phyloP scores from a whole-genome alignment of 2,329 filamentous ascomycete genomes.

The Akanthomyces muscarius region DNA sequence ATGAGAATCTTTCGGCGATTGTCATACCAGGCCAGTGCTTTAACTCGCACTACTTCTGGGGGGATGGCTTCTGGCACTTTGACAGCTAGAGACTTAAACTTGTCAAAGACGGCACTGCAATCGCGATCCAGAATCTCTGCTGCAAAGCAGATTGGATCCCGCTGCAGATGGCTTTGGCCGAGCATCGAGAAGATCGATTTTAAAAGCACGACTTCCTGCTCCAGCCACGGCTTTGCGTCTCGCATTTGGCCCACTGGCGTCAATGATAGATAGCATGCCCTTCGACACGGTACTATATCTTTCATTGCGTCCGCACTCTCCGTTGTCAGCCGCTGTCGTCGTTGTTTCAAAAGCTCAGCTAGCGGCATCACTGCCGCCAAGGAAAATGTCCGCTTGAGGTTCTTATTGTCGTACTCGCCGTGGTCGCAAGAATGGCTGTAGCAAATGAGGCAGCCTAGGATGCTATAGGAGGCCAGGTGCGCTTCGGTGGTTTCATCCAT shows the following conservation, averaged over 20 bases:
- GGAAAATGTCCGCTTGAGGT: constrained; percentile 51
- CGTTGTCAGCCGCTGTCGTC: background rate
- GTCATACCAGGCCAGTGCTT: constrained; percentile 52
- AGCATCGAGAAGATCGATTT: constrained; percentile 43
- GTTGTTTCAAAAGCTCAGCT: constrained; percentile 3
- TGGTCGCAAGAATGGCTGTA: constrained; percentile 59
- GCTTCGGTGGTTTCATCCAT: constrained; percentile 42
- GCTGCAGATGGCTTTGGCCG: constrained; percentile 37
- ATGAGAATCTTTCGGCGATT: constrained; percentile 51
- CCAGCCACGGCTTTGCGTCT: constrained; percentile 36
- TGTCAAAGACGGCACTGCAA: constrained; percentile 48
- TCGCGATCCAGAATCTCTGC: constrained; percentile 47
- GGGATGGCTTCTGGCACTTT: constrained; percentile 25
- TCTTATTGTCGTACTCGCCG: constrained; percentile 53
- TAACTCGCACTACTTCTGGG: constrained; percentile 35
- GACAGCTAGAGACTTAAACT: constrained; percentile 27
- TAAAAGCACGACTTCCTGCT: constrained; percentile 46
- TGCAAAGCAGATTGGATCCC: constrained; percentile 45
- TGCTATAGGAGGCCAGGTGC: constrained; percentile 50
- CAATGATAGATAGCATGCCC: background rate
- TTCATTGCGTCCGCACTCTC: background rate
- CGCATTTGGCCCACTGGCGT: background rate
- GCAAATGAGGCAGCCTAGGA: constrained; percentile 56
- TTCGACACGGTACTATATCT: background rate
- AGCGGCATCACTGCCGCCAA: constrained; percentile 25